These are phyloP conservation scores for Fusarium haematococcum DNA, from an alignment of 2,329 filamentous ascomycete species.

Conservation along the genomic window DNA sequence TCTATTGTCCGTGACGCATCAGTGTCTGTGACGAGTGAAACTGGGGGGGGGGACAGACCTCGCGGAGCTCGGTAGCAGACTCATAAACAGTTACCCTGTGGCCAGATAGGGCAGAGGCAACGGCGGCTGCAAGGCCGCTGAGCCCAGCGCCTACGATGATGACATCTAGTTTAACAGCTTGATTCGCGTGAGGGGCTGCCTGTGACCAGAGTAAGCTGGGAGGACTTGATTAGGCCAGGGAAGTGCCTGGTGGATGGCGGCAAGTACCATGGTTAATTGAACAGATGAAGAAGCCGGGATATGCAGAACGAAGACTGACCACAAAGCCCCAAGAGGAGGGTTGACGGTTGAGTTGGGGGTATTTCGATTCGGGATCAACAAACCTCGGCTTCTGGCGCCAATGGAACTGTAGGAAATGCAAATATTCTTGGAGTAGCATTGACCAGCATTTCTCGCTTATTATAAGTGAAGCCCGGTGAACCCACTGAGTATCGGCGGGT, in stretches of 20 bases:
- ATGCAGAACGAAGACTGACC: no score
- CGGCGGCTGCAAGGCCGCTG: background rate
- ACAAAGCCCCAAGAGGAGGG: no score
- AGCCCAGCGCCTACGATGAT: no score
- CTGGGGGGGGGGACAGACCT: background rate
- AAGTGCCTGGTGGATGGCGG: background rate
- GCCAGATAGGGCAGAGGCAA: background rate
- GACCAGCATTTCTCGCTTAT: no score
- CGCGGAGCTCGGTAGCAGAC: background rate
- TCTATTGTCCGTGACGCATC: background rate
- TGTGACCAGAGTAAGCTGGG: background rate
- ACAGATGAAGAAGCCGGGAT: background rate
- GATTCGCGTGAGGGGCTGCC: background rate
- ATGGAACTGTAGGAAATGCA: no score
- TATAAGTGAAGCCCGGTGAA: no score
- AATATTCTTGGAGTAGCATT: no score
- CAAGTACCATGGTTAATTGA: background rate
- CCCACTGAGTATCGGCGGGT: no score
- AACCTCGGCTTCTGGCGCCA: no score
- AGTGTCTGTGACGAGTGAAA: background rate
- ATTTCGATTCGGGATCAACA: no score
- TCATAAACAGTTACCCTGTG: background rate
- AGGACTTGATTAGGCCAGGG: background rate
- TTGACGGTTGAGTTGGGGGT: no score
- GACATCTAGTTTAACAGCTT: background rate